Conservation (phyloP, 2,329 filamentous ascomycete species). For the Diaporthe aspalathi region DNA sequence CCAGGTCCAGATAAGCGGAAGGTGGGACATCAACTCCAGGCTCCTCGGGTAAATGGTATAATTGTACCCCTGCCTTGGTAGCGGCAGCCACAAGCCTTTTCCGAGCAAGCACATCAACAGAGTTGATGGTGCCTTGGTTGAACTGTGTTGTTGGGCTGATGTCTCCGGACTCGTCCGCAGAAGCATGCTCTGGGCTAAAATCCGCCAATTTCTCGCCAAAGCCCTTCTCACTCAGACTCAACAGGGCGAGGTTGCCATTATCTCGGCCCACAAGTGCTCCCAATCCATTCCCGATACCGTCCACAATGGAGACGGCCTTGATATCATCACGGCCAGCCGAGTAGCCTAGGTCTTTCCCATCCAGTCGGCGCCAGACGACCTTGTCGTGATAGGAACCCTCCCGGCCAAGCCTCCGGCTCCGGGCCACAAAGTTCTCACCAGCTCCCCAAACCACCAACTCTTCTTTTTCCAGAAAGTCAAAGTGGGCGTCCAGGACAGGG, state of each 20-base stretch:
- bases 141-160: conserved; percentile 12
- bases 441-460: conserved; percentile 64
- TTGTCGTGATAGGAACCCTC: conserved; percentile 37
- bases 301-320: conserved; percentile 58
- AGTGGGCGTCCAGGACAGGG: conserved; percentile 59
- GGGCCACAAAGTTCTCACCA: conserved; percentile 62
- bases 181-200: conserved; percentile 43
- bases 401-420: conserved; percentile 49
- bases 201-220: conserved; percentile 48
- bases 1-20: conserved; percentile 42
- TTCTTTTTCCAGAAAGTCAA: conserved; percentile 50
- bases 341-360: conserved; percentile 55
- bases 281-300: conserved; percentile 46
- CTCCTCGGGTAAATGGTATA: conserved; percentile 48
- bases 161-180: conserved; percentile 8
- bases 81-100: conserved; percentile 48
- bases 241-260: conserved; percentile 60
- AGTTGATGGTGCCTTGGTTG: conserved; percentile 49
- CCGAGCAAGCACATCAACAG: conserved; percentile 48
- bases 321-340: conserved; percentile 61
- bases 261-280: conserved; percentile 61
- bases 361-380: conserved; percentile 51
- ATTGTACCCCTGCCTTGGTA: conserved; percentile 49
- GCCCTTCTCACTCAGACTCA: conserved; percentile 52
- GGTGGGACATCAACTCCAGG: conserved; percentile 39